phyloP scores from a whole-genome alignment of 2,329 filamentous ascomycete genomes.

The Grosmannia huntii region DNA sequence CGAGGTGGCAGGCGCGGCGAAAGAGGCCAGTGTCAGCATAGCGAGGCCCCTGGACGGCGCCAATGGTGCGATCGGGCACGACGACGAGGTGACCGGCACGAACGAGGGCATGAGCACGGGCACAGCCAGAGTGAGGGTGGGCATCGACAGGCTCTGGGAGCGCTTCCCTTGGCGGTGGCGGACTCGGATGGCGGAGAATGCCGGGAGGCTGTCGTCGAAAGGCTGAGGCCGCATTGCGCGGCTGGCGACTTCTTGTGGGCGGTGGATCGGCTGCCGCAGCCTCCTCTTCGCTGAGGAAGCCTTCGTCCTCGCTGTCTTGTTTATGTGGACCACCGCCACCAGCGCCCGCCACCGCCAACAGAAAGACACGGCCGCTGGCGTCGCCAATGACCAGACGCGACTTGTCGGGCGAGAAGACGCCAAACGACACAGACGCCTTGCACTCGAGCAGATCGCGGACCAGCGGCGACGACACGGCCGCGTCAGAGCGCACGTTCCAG shows the following conservation, averaged over 20 bases:
- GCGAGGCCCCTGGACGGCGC: slow-evolving; percentile 40
- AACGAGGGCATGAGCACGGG: slow-evolving; percentile 22
- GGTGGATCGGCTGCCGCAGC: background rate
- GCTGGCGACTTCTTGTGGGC: background rate
- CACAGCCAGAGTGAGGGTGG: slow-evolving; percentile 14
- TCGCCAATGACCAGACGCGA: slow-evolving; percentile 46
- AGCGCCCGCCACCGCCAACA: slow-evolving; percentile 36
- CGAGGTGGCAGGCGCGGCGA: slow-evolving; percentile 33
- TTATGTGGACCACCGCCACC: slow-evolving; percentile 17
- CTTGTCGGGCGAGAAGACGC: slow-evolving; percentile 44
- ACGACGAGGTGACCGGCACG: slow-evolving; percentile 26
- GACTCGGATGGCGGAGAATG: slow-evolving; percentile 38
- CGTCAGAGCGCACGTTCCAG: slow-evolving; percentile 42
- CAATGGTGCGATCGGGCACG: slow-evolving; percentile 33
- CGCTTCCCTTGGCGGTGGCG: slow-evolving; percentile 23
- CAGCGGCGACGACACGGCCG: slow-evolving; percentile 22
- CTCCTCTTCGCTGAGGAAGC: slow-evolving; percentile 9
- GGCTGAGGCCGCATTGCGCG: slow-evolving; percentile 2
- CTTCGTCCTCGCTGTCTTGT: slow-evolving; percentile 6
- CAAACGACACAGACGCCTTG: slow-evolving; percentile 42
- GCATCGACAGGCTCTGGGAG: too few species aligned
- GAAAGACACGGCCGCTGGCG: slow-evolving; percentile 45
- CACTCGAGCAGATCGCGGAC: slow-evolving; percentile 41
- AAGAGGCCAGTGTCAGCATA: slow-evolving; percentile 36
- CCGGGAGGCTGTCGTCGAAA: slow-evolving; percentile 31